Evolutionary conservation across 1,139 yeast genomes (phyloP).

Genomic region (Blastobotrys proliferans): DNA sequence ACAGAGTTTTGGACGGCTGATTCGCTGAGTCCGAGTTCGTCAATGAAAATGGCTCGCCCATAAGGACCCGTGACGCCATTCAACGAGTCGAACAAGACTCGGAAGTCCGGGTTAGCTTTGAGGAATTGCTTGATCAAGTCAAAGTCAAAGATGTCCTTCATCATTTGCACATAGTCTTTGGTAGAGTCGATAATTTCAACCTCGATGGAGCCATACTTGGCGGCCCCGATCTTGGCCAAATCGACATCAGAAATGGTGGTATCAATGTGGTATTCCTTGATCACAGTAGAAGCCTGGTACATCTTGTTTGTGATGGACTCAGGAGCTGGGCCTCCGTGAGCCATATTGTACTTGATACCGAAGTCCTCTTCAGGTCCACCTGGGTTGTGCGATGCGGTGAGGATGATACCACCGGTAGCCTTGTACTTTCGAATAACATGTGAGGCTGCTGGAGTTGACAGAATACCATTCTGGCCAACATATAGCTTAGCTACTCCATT

Average conservation of each 20-base stretch:
- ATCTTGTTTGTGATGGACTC: constrained; percentile 88
- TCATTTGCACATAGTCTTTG: constrained; percentile 66
- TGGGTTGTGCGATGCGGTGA: constrained; percentile 98
- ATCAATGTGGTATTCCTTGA: constrained; percentile 57
- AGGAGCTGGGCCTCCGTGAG: constrained; percentile 99
- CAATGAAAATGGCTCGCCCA: constrained; percentile 76
- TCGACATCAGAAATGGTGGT: constrained; percentile 57
- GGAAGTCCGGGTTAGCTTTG: constrained; percentile 53
- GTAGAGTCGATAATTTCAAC: constrained; percentile 85
- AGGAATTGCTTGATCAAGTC: constrained; percentile 72
- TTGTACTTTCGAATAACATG: constrained; percentile 74
- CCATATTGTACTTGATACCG: constrained; percentile 92
- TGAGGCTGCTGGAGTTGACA: constrained; percentile 95
- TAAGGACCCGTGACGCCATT: constrained; percentile 98
- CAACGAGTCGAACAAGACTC: constrained; percentile 80
- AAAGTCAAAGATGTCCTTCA: constrained; percentile 87
- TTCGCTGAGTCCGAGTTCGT: constrained; percentile 74
- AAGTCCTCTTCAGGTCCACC: constrained; percentile 93
- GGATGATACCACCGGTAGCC: constrained; percentile 92
- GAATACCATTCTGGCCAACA: constrained; percentile 80
- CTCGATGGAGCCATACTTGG: constrained; percentile 47
- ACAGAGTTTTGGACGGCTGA: constrained; percentile 69
- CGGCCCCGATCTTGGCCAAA: constrained; percentile 52
- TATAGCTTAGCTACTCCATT: constrained; percentile 84
- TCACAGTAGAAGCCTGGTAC: constrained; percentile 59